Conservation (phyloP, 176 grass and related monocot genomes). For the Cenchrus americanus region DNA sequence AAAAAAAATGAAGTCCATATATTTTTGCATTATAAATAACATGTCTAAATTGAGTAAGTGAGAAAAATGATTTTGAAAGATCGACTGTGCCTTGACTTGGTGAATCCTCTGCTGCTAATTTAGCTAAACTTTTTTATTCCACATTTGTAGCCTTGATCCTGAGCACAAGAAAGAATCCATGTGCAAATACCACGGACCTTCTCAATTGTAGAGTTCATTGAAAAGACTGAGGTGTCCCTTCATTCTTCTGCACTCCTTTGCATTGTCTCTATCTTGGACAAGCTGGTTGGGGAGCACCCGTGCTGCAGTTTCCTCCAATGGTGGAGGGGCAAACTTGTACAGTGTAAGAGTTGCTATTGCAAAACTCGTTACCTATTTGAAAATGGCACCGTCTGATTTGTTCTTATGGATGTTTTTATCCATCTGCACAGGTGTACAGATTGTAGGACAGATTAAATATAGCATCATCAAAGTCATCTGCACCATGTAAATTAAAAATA, state of each 20-base stretch:
- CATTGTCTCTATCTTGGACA: background rate
- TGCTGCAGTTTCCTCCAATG: background rate
- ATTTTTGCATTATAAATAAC: background rate
- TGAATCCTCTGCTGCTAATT: background rate
- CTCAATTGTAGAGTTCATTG: conserved; percentile 53
- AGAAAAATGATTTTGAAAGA: conserved; percentile 11
- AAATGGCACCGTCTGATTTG: background rate
- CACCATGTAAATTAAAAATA: conserved; percentile 45
- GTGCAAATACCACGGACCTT: conserved; percentile 81
- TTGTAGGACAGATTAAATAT: conserved; percentile 47
- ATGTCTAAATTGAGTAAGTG: background rate
- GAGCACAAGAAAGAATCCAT: conserved; percentile 92
- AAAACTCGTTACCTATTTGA: background rate
- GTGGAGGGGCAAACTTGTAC: conserved; percentile 25
- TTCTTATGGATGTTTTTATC: conserved; percentile 33
- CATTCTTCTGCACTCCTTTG: conserved; percentile 25
- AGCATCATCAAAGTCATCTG: conserved; percentile 22
- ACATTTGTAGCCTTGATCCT: conserved; percentile 83
- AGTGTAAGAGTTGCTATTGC: conserved; percentile 44
- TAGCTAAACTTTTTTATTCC: conserved; percentile 6
- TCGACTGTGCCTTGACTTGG: background rate
- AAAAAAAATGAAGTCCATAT: background rate
- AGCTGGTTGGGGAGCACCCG: conserved; percentile 29
- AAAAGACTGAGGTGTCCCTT: conserved; percentile 26
- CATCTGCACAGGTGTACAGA: conserved; percentile 45